Conservation (phyloP, 2,329 filamentous ascomycete genomes). For the Calonectria multiphialidica region DNA sequence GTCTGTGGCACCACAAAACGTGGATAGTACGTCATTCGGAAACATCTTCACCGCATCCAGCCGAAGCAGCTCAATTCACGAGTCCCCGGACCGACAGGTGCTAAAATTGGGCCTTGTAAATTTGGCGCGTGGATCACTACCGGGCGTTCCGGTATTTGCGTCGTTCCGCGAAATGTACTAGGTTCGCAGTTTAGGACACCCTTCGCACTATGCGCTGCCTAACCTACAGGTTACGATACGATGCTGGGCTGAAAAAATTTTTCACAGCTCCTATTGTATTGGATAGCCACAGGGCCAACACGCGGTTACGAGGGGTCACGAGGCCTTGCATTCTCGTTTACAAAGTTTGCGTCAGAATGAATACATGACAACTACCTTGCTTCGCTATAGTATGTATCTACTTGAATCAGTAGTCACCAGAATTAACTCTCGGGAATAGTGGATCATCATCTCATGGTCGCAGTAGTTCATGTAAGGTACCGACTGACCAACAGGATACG, state of each 20-base stretch:
- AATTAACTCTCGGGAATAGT: neutral
- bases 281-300: neutral
- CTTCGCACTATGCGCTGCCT: no score
- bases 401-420: neutral
- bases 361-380: neutral
- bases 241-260: neutral
- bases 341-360: neutral
- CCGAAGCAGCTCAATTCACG: neutral
- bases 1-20: neutral
- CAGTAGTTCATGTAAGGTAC: slow-evolving; percentile 1
- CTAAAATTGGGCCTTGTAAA: neutral
- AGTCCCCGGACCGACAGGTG: neutral
- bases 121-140: neutral
- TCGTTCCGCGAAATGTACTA: neutral
- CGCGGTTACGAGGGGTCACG: neutral
- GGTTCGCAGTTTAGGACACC: neutral
- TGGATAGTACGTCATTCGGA: neutral
- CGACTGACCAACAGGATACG: neutral
- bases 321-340: neutral
- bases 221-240: no score
- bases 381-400: neutral
- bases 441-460: neutral
- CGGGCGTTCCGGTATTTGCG: neutral
- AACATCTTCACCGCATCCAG: neutral
- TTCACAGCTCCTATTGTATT: neutral